Conservation (phyloP, 225 moss, liverwort and hornwort genomes). For the Takakia lepidozioides region DNA sequence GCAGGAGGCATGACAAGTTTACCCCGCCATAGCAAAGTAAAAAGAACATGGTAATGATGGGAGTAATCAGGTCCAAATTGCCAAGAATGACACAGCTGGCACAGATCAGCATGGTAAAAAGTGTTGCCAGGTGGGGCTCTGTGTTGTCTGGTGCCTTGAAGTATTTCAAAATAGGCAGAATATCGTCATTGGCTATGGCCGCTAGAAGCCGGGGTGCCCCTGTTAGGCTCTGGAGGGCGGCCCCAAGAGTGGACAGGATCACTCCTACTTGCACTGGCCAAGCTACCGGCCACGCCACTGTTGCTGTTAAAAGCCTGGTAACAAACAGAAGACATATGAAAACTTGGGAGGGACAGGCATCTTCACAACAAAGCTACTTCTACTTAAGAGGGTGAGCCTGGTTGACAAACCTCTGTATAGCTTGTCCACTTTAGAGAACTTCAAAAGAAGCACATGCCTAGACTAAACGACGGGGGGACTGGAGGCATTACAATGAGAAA, state of each 20-base stretch:
- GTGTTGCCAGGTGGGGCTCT: constrained; percentile 91
- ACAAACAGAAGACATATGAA: constrained; percentile 10
- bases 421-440: too few species aligned
- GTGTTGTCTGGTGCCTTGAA: constrained; percentile 89
- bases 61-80: constrained; percentile 93
- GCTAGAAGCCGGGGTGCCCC: constrained; percentile 95
- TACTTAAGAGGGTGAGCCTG: too few species aligned
- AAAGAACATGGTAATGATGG: constrained; percentile 97
- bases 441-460: too few species aligned
- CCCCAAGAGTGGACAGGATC: constrained; percentile 93
- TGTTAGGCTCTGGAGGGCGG: constrained; percentile 97
- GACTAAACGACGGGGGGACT: too few species aligned
- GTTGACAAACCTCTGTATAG: too few species aligned
- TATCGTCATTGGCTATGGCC: constrained; percentile 97
- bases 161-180: constrained; percentile 85
- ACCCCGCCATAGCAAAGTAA: constrained; percentile 97
- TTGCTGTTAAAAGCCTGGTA: constrained; percentile 91
- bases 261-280: constrained; percentile 98
- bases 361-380: too few species aligned
- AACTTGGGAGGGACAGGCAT: too few species aligned
- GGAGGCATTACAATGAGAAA: too few species aligned
- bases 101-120: constrained; percentile 95
- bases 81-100: constrained; percentile 96
- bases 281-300: constrained; percentile 92
- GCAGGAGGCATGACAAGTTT: constrained; percentile 90